Evolutionary conservation across 192 early-diverging fungal species (phyloP), one percentile per base, ranked within the genome.

Genomic region (Coemansia erecta): DNA sequence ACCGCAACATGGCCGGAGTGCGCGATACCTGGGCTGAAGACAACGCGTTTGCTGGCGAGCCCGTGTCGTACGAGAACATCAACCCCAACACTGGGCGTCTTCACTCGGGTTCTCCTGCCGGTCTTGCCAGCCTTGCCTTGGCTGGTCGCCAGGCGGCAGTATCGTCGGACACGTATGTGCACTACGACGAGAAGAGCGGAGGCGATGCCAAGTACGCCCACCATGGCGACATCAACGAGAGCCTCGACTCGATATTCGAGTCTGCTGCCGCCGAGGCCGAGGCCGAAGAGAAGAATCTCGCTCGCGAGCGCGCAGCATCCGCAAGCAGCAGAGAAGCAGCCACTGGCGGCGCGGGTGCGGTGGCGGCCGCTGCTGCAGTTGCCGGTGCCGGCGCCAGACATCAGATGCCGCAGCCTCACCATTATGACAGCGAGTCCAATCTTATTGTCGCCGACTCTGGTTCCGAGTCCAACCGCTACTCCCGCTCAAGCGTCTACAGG

Each of bases 211-310:
- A 63, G 37, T 64, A 64, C 42, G 39, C 39, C 10, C 47, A 56
- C 28, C 18, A 23, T 17, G 63, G 61, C 28, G 62, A 68, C 21
- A 23, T 42, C 43, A 70, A 72, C 69, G 75, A 78, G 22, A 78
- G 75, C 56, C 63, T 78, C 19, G 75, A 72, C 31, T 78, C 75
- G 23, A 78, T 78, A 44, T 78, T 78, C 19, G 65, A 78, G 63
- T 78, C 75, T 39, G 70, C 70, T 0, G 75, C 75, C 0, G 75
- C 75, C 0, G 75, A 78, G 40, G 75, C 72, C 12, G 72, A 75
- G 28, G 72, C 75, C 4, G 75, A 72, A 45, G 75, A 69, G 18
- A 69, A 78, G 56, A 64, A 28, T 43, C 69, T 72, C 44, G 75
- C 69, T 5, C 51, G 68, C 17, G 69, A 72, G 50, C 69, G 69